phyloP scores from a whole-genome alignment of 1,284 basidiomycete species.

The Ganoderma resinaceum region DNA sequence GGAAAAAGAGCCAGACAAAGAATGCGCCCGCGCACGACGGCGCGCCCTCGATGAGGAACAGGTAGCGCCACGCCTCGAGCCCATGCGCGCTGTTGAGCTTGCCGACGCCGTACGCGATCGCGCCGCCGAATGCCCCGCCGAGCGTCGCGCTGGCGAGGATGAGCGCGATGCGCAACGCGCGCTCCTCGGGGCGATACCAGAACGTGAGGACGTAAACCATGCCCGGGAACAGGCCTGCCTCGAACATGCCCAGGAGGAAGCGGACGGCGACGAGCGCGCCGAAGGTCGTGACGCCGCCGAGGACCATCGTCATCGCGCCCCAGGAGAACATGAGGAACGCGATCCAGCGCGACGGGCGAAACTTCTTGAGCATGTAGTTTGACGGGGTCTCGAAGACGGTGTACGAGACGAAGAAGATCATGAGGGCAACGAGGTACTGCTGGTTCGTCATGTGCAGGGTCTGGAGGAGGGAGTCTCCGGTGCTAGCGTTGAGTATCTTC shows the following conservation, averaged over 20 bases:
- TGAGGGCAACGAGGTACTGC: conserved; percentile 46
- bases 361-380: conserved; percentile 51
- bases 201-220: conserved; percentile 54
- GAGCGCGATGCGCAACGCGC: conserved; percentile 46
- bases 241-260: conserved; percentile 66
- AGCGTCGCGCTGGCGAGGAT: conserved; percentile 48
- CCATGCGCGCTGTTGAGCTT: conserved; percentile 41
- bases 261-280: conserved; percentile 51
- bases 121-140: conserved; percentile 53
- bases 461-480: conserved; percentile 42
- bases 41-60: conserved; percentile 57
- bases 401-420: conserved; percentile 48
- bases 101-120: conserved; percentile 47
- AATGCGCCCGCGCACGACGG: conserved; percentile 49
- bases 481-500: conserved; percentile 44
- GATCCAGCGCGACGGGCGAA: conserved; percentile 45
- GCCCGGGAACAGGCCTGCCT: conserved; percentile 71
- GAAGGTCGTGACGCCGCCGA: conserved; percentile 44
- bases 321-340: conserved; percentile 49
- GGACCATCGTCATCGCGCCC: conserved; percentile 48
- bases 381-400: conserved; percentile 48
- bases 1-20: conserved; percentile 48
- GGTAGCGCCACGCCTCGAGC: conserved; percentile 47
- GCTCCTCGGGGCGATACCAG: conserved; percentile 49
- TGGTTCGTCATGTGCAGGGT: conserved; percentile 40